A percentile compares a stretch with the other conserved stretches of the same genome.
Conservation (phyloP, 2,329 filamentous ascomycete genomes). For the Monosporascus sp. region DNA sequence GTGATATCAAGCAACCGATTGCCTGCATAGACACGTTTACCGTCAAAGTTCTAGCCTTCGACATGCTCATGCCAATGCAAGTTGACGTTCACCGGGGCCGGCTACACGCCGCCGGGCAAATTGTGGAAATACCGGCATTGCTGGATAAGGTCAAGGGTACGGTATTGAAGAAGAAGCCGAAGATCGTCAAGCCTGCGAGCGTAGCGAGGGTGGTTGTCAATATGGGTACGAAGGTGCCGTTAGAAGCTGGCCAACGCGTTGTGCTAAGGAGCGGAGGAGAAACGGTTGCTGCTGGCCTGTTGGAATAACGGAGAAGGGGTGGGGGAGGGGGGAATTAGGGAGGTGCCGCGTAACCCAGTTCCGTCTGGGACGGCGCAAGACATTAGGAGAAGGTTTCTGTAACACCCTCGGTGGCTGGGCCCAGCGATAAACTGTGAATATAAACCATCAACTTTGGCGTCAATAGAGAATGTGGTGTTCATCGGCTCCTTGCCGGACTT, state of each 20-base stretch:
- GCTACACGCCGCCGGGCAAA: constrained; percentile 70
- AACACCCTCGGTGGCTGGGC: too few species aligned
- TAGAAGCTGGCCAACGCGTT: constrained; percentile 75
- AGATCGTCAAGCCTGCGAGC: constrained; percentile 72
- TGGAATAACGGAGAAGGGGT: constrained; percentile 53
- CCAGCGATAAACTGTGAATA: too few species aligned
- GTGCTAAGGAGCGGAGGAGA: constrained; percentile 75
- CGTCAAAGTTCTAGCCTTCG: constrained; percentile 82
- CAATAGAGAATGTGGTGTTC: too few species aligned
- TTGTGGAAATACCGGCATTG: constrained; percentile 65
- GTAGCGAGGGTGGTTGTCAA: constrained; percentile 75
- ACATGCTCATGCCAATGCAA: constrained; percentile 81
- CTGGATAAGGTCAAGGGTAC: constrained; percentile 75
- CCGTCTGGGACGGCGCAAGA: not conserved
- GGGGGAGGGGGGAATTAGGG: not conserved
- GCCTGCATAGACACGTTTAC: constrained; percentile 68
- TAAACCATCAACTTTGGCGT: too few species aligned
- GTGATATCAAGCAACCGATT: constrained; percentile 62
- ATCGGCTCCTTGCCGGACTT: too few species aligned
- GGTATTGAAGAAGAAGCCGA: constrained; percentile 76
- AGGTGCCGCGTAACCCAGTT: too few species aligned
- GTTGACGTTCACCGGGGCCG: constrained; percentile 86
- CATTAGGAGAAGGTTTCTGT: not conserved
- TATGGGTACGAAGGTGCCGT: constrained; percentile 66
- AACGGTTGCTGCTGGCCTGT: constrained; percentile 80